Evolutionary conservation across 805 yeast species (phyloP).

Genomic region (Priceomyces fermenticarens): DNA sequence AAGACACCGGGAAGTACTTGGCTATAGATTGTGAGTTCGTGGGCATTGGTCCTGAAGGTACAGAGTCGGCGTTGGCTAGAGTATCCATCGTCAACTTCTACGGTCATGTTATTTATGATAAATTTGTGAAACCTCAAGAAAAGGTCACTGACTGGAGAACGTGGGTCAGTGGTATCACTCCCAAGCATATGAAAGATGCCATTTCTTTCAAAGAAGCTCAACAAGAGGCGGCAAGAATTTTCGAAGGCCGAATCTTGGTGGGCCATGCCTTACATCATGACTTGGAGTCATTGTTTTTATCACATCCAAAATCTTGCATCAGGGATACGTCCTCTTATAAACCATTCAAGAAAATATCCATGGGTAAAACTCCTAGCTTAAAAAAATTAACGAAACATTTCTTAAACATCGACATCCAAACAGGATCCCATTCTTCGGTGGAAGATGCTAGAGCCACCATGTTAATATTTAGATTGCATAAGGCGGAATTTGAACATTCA

Average conservation of each 20-base stretch:
- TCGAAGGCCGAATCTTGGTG: conserved; percentile 59
- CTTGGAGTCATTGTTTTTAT: conserved; percentile 59
- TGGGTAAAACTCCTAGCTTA: conserved; percentile 71
- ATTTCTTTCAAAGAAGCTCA: conserved; percentile 68
- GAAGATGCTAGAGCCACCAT: conserved; percentile 90
- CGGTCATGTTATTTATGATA: conserved; percentile 70
- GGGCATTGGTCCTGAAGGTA: conserved; percentile 78
- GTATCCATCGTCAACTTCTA: conserved; percentile 83
- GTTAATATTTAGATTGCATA: conserved; percentile 66
- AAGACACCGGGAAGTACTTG: conserved; percentile 64
- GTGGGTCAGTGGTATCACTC: conserved; percentile 83
- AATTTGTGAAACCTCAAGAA: conserved; percentile 72
- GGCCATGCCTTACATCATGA: conserved; percentile 89
- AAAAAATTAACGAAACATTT: conserved; percentile 61
- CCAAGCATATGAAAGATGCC: conserved; percentile 67
- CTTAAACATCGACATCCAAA: conserved; percentile 62
- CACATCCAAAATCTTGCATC: conserved; percentile 61
- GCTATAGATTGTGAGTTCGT: conserved; percentile 95
- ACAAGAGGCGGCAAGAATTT: conserved; percentile 45
- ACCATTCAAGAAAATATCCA: conserved; percentile 56
- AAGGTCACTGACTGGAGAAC: conserved; percentile 89
- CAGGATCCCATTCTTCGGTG: conserved; percentile 77
- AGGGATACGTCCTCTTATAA: conserved; percentile 72
- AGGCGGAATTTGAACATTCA: conserved; percentile 55
- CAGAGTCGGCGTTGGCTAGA: conserved; percentile 72